These are phyloP conservation scores for Anthostomella pinea DNA, from an alignment of 2,329 filamentous ascomycete species.

Conservation along the genomic window DNA sequence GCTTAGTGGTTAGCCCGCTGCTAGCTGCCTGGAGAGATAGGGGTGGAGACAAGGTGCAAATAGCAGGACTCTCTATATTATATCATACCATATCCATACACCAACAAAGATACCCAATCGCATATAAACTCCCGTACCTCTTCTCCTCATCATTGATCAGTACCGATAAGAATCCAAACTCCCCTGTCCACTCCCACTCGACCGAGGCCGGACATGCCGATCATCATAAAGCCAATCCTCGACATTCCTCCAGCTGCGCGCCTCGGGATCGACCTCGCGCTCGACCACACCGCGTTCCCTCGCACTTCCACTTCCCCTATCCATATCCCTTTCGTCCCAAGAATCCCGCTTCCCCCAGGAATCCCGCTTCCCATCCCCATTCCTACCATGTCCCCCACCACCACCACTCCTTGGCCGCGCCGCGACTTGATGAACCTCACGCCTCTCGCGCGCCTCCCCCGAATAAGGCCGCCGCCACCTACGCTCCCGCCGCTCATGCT, in stretches of 20 bases:
- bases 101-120: too few relatives aligned
- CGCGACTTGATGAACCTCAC: too few relatives aligned
- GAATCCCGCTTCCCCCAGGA: too few relatives aligned
- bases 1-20: too few relatives aligned
- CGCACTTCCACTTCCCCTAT: not conserved
- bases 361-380: too few relatives aligned
- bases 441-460: too few relatives aligned
- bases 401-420: slow-evolving; percentile 12
- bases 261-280: slow-evolving; percentile 29
- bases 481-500: slow-evolving; percentile 27
- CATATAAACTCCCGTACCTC: too few relatives aligned
- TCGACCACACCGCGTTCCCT: slow-evolving; percentile 17
- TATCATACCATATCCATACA: too few relatives aligned
- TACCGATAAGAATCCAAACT: slow-evolving; percentile 19
- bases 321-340: slow-evolving; percentile 8
- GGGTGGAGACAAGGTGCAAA: too few relatives aligned
- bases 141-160: slow-evolving; percentile 5
- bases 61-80: too few relatives aligned
- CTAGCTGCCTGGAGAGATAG: too few relatives aligned
- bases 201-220: slow-evolving; percentile 8
- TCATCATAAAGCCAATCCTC: slow-evolving; percentile 33
- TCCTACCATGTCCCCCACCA: too few relatives aligned
- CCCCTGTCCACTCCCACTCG: slow-evolving; percentile 11
- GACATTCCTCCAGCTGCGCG: slow-evolving; percentile 32
- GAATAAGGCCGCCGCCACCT: slow-evolving; percentile 21